Percentiles rank a stretch among this genome's conserved stretches.
phyloP scores from a whole-genome alignment of 257 asterid species.

The Solanum acaule region DNA sequence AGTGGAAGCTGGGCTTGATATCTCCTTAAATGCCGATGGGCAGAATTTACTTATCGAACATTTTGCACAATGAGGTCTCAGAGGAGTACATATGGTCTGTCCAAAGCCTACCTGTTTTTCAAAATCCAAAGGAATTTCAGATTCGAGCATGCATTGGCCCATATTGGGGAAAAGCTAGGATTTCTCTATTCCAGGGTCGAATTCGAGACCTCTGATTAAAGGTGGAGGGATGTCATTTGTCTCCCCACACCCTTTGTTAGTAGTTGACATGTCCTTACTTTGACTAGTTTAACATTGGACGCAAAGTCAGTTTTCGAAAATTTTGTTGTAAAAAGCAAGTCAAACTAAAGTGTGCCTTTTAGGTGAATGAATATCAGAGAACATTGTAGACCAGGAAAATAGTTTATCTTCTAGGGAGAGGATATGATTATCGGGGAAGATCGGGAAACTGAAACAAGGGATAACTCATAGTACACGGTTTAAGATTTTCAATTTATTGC shows the following conservation, averaged over 20 bases:
- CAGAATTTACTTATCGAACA: conserved; percentile 59
- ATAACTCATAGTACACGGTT: background rate
- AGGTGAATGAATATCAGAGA: background rate
- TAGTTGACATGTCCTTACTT: background rate
- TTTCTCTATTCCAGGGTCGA: background rate
- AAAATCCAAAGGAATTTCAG: background rate
- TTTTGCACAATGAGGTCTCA: conserved; percentile 69
- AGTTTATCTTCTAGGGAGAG: background rate
- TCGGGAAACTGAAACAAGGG: background rate
- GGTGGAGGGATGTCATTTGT: background rate
- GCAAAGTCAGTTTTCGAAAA: background rate
- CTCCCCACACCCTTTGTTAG: background rate
- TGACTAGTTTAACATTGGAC: background rate
- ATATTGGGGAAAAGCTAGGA: background rate
- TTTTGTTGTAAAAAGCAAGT: background rate
- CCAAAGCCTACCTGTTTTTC: conserved; percentile 79
- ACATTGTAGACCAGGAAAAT: background rate
- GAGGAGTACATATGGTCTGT: conserved; percentile 84
- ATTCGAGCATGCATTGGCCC: background rate
- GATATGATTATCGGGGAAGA: background rate
- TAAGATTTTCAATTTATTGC: background rate
- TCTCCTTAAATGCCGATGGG: conserved; percentile 81
- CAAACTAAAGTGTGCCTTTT: background rate
- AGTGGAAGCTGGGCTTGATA: conserved; percentile 37
- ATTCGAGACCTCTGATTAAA: background rate